Conservation (phyloP, 345 rosid species). For the Moringa oleifera region DNA sequence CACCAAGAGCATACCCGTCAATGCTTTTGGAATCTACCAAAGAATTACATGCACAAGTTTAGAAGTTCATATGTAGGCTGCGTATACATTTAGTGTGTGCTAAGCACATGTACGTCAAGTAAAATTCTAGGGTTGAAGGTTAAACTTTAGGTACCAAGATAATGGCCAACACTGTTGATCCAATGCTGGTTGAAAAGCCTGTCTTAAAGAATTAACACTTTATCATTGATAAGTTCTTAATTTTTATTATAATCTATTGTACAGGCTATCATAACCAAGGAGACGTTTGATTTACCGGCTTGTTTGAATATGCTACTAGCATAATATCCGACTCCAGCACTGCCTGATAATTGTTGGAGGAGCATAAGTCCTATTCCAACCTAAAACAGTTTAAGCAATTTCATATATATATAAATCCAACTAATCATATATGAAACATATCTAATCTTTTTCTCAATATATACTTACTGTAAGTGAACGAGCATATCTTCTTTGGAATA, state of each 20-base stretch:
- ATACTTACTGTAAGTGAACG: slow-evolving; percentile 22
- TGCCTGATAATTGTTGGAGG: slow-evolving; percentile 42
- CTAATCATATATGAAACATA: no score
- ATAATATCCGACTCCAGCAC: slow-evolving; percentile 34
- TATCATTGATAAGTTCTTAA: no score
- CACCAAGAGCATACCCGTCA: slow-evolving; percentile 28
- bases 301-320: slow-evolving; percentile 41
- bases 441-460: no score
- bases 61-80: no score
- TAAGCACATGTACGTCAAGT: no score
- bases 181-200: slow-evolving; percentile 33
- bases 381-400: slow-evolving; percentile 21
- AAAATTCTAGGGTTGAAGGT: no score
- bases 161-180: slow-evolving; percentile 33
- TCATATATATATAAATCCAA: background rate
- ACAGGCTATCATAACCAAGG: no score
- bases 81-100: no score
- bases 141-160: slow-evolving; percentile 24
- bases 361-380: slow-evolving; percentile 50
- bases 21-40: slow-evolving; percentile 31
- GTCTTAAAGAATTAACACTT: no score
- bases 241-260: no score
- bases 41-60: no score
- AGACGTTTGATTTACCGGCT: slow-evolving; percentile 29
- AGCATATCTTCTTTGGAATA: slow-evolving; percentile 29